Percentiles rank a stretch among this genome's conserved stretches.
Conservation (phyloP, 176 grass and related monocot genomes). For the Zoysia japonica region DNA sequence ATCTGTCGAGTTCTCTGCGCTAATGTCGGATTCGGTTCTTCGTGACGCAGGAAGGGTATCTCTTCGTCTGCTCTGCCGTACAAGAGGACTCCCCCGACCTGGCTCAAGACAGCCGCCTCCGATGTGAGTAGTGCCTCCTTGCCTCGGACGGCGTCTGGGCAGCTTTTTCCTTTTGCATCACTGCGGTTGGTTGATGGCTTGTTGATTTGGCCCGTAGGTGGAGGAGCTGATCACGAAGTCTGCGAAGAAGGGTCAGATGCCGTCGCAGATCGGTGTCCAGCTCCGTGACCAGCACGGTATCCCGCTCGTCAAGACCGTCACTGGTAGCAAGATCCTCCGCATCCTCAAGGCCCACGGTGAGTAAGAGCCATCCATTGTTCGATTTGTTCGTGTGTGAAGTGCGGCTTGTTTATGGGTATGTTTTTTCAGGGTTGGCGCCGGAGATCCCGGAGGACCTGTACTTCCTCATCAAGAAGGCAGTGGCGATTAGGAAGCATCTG, state of each 20-base stretch:
- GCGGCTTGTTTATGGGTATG: background rate
- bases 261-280: conserved; percentile 77
- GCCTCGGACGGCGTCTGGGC: background rate
- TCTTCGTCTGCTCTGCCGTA: conserved; percentile 80
- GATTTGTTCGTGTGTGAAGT: background rate
- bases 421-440: conserved; percentile 50
- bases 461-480: conserved; percentile 85
- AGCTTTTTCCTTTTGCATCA: background rate
- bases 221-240: conserved; percentile 88
- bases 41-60: conserved; percentile 63
- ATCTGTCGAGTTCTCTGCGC: background rate
- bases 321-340: conserved; percentile 87
- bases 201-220: conserved; percentile 14
- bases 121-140: conserved; percentile 37
- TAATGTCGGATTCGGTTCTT: conserved; percentile 4
- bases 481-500: conserved; percentile 84
- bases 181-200: background rate
- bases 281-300: conserved; percentile 84
- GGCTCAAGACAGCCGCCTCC: conserved; percentile 61
- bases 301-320: conserved; percentile 67
- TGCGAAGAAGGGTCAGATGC: conserved; percentile 75
- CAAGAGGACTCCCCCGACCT: conserved; percentile 76
- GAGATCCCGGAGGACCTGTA: conserved; percentile 83
- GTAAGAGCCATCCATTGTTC: background rate
- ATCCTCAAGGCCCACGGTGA: conserved; percentile 87